Base-by-base conservation (phyloP, 352 stramenopile genomes). In the Pythium scleroteichum region DNA sequence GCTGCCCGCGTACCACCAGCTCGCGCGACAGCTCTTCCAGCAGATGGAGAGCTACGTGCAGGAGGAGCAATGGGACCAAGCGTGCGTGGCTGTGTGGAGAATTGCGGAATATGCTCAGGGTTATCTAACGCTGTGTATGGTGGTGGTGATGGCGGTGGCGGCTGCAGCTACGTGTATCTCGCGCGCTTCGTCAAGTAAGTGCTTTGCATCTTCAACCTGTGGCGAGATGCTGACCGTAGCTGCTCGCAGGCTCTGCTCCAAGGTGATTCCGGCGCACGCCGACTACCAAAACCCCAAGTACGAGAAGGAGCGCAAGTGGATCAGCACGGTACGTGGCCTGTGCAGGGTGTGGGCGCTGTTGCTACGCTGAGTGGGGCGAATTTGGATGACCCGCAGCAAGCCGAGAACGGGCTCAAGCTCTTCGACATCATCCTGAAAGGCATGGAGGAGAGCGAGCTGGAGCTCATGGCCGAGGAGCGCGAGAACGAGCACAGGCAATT, bases 391-490 rank as follows among this genome's bases (percentile, higher is more conserved):
- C n/a, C n/a, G 32, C 66, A 93, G 84, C 79, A 90, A 88, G 82
- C 81, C 44, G 66, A 71, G 55, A 64, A 79, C 42, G 84, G 78
- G 4, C 75, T 79, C 20, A 77, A 72, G 51, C 64, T 93, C 6
- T 90, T 93, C 40, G 82, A 93, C 48, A 68, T 72, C 0, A 93
- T 93, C 66, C 72, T 93, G 42, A 78, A 91, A 67, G 84, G 84
- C 16, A 93, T 93, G 81, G 75, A 90, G 56, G 65, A 69, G 2
- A 78, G 88, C 48, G 84, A 93, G 46, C 52, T 68, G 2, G 79
- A 89, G 39, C 73, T 81, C 39, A 65, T 87, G 53, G 67, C 87
- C 39, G 86, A 89, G 45, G 73, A 85, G 26, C 62, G 67, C 58
- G 6, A 59, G 73, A 20, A 64, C 70, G 54, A 66, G 60, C 22